Base-by-base conservation (phyloP, 192 early-diverging fungal species). In the Oehlia diaphana region DNA sequence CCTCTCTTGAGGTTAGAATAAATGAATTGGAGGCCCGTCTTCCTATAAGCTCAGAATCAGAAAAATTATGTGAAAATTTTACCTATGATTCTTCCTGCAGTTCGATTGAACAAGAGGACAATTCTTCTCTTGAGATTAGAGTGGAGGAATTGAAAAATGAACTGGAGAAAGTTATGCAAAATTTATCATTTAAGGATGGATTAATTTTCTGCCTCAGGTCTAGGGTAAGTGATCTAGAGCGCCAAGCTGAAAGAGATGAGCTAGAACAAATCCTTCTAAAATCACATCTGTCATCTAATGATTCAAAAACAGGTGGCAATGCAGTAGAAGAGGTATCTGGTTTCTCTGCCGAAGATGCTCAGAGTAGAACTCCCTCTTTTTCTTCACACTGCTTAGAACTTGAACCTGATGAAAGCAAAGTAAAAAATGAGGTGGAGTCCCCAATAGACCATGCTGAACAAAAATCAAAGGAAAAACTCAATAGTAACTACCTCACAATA, bases 221-320 rank as follows among this genome's bases (percentile, higher is more conserved):
- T n/a, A n/a, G n/a, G n/a, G n/a, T n/a, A n/a, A n/a, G n/a, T n/a
- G n/a, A n/a, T n/a, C n/a, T n/a, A n/a, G n/a, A n/a, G n/a, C n/a
- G n/a, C 37, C 37, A 39, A 39, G 37, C 37, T 5, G 37, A 39
- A 39, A 39, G 37, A 63, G 12, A 63, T 63, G 6, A 63, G 62
- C 61, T 63, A 63, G 67, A 69, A 69, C 67, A 69, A 31, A 42
- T 69, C 67, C 16, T 4, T 69, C 39, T 69, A 42, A 69, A 69
- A 69, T 7, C 31, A 69, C 26, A 69, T 69, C 26, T 2, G 23
- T 69, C 67, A 69, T 31, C 16, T 31, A 12, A 69, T 19, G 23
- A 42, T 69, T 69, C 39, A 19, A 69, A 69, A 69, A 69, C 61
- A 63, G 61, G 61, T 19, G 61, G 14, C 14, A 3, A 63, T 63